Base-by-base conservation (phyloP, 306 rosid species). In the Luffa acutangula region DNA sequence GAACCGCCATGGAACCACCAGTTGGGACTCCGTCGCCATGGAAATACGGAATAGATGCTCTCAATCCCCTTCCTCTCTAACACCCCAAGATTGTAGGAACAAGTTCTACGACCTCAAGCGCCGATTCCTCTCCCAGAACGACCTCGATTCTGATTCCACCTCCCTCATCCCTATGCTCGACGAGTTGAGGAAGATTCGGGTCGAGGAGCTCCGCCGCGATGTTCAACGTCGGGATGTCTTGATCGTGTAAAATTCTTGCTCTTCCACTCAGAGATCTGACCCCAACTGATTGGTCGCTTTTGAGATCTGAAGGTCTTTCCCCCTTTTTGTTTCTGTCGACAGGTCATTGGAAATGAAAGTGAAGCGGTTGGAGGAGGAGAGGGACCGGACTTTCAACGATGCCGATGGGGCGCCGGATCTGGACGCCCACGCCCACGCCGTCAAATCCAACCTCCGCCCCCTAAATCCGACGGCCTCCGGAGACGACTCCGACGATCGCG, bases 271-370 rank as follows among this genome's bases (percentile, higher is more conserved):
- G 82, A 86, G 89, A 86, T 84, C 88, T 84, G 84, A 69, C 57
- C 20, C 25, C 42, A 21, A 37, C 53, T 31, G 52, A 43, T 80
- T 51, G 43, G 34, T 59, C 39, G 13, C 20, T 18, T 49, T 18
- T 43, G 67, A 83, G 86, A 85, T 85, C 88, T 85, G 75, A 85
- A 76, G 31, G 37, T 25, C 12, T 78, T 76, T 74, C 45, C 81
- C 31, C 78, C 56, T 71, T 18, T 83, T 69, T 79, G 76, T 57
- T 21, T 78, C 15, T 77, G 42, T 46, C 39, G 46, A 65, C 91
- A 88, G 91, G 91, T 86, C 88, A 78, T 84, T 88, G 89, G 88
- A 88, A 84, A 70, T 60, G 87, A 86, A 88, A 84, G 83, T 88
- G 78, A 84, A 88, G 89, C 78, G 71, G 64, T 60, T 88, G 84